Evolutionary conservation across 768 basidiomycete genomes (phyloP).

Genomic region (Trametes punicea): DNA sequence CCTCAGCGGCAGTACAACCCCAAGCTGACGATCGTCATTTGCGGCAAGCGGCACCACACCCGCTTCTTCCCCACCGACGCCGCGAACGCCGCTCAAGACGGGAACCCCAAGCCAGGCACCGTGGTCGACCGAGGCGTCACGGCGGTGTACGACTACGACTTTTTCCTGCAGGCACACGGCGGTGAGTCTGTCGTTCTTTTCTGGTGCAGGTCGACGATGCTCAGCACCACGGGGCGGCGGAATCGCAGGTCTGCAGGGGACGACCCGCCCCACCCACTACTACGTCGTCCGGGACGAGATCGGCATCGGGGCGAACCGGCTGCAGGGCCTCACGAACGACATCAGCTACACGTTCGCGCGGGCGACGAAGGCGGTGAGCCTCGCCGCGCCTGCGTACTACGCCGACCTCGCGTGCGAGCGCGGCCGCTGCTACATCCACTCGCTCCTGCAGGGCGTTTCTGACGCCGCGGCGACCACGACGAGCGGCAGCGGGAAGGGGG

Average conservation of each 20-base stretch:
- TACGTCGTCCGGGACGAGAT: conserved; percentile 55
- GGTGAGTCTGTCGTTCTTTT: background rate
- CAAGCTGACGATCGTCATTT: conserved; percentile 50
- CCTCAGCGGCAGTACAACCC: conserved; percentile 40
- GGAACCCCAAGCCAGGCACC: conserved; percentile 51
- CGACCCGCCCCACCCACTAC: conserved; percentile 53
- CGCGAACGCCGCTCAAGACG: conserved; percentile 39
- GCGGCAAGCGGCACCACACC: conserved; percentile 58
- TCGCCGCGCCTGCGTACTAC: conserved; percentile 44
- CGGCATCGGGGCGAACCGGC: conserved; percentile 43
- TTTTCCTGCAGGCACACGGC: conserved; percentile 45
- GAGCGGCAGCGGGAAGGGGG: conserved; percentile 31
- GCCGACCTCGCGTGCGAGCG: conserved; percentile 52
- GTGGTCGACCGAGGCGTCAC: conserved; percentile 55
- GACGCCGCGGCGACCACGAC: conserved; percentile 31
- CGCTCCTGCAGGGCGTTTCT: conserved; percentile 43
- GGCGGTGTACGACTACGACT: conserved; percentile 52
- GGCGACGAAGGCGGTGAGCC: conserved; percentile 52
- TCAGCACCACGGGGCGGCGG: too few species aligned
- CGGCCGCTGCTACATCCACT: conserved; percentile 50
- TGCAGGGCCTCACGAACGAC: conserved; percentile 54
- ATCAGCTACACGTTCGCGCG: conserved; percentile 56
- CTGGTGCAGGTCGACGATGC: background rate
- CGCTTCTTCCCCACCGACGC: conserved; percentile 52
- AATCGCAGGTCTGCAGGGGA: conserved; percentile 43